Evolutionary conservation across 371 early-diverging fungal genomes (phyloP).

Genomic region (Racocetra persica): DNA sequence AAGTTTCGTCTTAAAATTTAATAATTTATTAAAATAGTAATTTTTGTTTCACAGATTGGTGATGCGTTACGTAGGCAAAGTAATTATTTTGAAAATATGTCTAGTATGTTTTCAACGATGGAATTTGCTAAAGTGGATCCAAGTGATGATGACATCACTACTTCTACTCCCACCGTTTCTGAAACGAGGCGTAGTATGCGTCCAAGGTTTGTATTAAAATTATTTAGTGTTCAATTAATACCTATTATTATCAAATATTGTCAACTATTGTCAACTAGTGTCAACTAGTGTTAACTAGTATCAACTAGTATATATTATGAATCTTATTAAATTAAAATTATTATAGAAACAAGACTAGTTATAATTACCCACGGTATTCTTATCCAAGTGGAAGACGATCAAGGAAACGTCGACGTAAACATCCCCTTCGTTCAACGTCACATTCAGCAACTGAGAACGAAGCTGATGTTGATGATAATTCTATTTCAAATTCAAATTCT

Average conservation of each 20-base stretch:
- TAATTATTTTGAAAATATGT: background rate
- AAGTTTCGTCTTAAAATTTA: background rate
- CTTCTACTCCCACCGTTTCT: background rate
- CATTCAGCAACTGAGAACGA: conserved; percentile 27
- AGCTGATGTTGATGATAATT: conserved; percentile 22
- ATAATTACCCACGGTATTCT: conserved; percentile 24
- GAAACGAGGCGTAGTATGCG: conserved; percentile 5
- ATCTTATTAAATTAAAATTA: too few relatives aligned
- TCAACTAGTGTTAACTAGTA: too few relatives aligned
- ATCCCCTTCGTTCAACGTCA: background rate
- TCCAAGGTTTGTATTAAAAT: conserved; percentile 1
- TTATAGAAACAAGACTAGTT: conserved; percentile 7
- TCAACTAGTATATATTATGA: background rate
- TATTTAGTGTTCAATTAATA: background rate
- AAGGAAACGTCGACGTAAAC: background rate
- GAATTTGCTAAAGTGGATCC: conserved; percentile 7
- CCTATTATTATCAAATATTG: background rate
- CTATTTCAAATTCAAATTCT: background rate
- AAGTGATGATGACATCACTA: conserved; percentile 12
- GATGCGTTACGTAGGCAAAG: conserved; percentile 6
- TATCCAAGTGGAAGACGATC: conserved; percentile 15
- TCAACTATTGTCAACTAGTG: background rate
- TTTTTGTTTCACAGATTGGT: background rate
- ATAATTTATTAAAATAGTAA: background rate
- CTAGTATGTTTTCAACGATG: background rate